Conservation (phyloP, 345 rosid genomes). For the Populus euphratica region DNA sequence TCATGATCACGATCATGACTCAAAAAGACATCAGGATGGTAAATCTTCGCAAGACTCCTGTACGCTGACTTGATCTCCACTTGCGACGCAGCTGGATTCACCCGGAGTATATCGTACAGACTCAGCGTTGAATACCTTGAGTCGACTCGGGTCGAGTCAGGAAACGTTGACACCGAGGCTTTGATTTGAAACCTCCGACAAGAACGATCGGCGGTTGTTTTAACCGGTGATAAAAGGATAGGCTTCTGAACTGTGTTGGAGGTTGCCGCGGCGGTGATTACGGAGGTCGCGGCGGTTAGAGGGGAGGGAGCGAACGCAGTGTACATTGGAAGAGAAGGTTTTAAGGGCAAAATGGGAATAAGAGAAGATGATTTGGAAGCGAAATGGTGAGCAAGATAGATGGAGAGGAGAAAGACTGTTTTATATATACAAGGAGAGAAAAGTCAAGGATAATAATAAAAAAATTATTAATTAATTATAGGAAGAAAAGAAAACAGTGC, state of each 20-base stretch:
- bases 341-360: background rate
- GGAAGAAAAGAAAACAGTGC: background rate
- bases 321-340: background rate
- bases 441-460: background rate
- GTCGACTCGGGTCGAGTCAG: background rate
- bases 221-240: background rate
- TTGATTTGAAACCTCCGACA: background rate
- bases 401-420: slow-evolving; percentile 1
- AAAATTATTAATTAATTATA: background rate
- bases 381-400: slow-evolving; percentile 1
- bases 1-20: slow-evolving; percentile 10
- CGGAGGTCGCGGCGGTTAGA: background rate
- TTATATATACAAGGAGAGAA: background rate
- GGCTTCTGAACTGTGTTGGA: background rate
- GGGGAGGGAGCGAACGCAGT: background rate
- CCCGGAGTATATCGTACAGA: slow-evolving; percentile 28
- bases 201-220: background rate
- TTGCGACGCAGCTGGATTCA: slow-evolving; percentile 11
- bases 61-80: slow-evolving; percentile 24
- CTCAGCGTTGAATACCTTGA: background rate
- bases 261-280: background rate
- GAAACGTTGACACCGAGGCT: slow-evolving; percentile 7
- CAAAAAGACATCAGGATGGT: slow-evolving; percentile 54
- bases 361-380: background rate
- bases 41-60: slow-evolving; percentile 42